Evolutionary conservation across 164 flowering plant genomes (phyloP).

Genomic region (Amborella trichopoda): DNA sequence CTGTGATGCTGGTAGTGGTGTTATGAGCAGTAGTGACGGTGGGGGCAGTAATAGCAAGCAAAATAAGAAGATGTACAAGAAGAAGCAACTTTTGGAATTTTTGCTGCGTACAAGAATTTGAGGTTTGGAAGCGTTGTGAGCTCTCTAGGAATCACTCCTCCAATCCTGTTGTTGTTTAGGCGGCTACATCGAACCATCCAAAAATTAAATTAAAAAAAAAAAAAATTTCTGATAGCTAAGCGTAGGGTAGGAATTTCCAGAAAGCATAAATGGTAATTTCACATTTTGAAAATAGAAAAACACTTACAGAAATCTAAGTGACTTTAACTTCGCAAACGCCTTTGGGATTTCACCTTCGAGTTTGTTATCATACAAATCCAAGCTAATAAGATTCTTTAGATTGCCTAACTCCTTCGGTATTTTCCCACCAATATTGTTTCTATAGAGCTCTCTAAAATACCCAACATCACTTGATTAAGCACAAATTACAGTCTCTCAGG

Average conservation of each 20-base stretch:
- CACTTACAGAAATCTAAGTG: conserved; percentile 66
- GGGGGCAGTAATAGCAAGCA: no score
- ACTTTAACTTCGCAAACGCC: conserved; percentile 53
- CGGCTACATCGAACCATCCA: conserved; percentile 36
- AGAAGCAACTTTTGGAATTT: no score
- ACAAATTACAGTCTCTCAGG: background rate
- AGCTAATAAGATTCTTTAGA: conserved; percentile 58
- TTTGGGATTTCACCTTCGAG: conserved; percentile 64
- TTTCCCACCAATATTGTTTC: conserved; percentile 47
- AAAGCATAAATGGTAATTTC: background rate
- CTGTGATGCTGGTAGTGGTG: no score
- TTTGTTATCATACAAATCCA: conserved; percentile 65
- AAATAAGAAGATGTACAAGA: no score
- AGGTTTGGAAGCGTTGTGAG: conserved; percentile 53
- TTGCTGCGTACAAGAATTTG: conserved; percentile 72
- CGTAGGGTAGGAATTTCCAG: background rate
- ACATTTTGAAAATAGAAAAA: background rate
- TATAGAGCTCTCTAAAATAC: conserved; percentile 59
- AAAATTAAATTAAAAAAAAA: background rate
- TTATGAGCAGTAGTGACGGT: no score
- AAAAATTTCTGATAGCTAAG: no score
- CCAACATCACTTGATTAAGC: background rate
- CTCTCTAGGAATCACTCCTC: conserved; percentile 78
- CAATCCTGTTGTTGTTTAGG: conserved; percentile 62
- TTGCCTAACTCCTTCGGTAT: conserved; percentile 75